Conservation (phyloP, 2,329 filamentous ascomycete species). For the Clarireedia paspali region DNA sequence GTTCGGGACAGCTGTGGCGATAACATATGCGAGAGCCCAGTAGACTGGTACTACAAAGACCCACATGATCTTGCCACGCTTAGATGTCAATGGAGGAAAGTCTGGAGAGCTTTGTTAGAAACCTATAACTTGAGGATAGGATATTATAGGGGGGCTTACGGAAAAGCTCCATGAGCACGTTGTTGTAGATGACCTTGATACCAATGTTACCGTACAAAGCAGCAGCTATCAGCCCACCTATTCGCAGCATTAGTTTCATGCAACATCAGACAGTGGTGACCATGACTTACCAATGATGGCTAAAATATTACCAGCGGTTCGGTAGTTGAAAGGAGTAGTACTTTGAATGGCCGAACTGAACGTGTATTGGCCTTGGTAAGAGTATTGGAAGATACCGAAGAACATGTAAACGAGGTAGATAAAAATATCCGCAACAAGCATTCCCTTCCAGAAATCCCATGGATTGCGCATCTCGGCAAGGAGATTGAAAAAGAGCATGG, state of each 20-base stretch:
- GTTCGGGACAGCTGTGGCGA: conserved; percentile 44
- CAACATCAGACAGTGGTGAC: no score
- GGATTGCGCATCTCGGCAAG: no score
- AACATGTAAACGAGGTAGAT: conserved; percentile 31
- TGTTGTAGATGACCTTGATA: conserved; percentile 37
- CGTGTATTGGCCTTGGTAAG: conserved; percentile 40
- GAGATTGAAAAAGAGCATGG: no score
- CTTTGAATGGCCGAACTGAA: conserved; percentile 38
- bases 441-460: conserved; percentile 20
- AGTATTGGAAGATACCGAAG: conserved; percentile 28
- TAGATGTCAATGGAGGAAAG: no score
- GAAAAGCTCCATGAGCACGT: conserved; percentile 35
- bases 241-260: conserved; percentile 11
- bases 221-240: conserved; percentile 30
- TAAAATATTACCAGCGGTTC: no score
- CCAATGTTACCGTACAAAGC: conserved; percentile 35
- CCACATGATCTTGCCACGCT: no score
- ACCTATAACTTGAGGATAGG: no score
- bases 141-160: conserved; percentile 38
- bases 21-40: conserved; percentile 39
- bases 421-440: conserved; percentile 30
- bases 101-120: no score
- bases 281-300: no score
- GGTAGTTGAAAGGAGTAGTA: conserved; percentile 31
- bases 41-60: no score